phyloP scores from a whole-genome alignment of 805 yeast genomes.

The Candida peoriensis region DNA sequence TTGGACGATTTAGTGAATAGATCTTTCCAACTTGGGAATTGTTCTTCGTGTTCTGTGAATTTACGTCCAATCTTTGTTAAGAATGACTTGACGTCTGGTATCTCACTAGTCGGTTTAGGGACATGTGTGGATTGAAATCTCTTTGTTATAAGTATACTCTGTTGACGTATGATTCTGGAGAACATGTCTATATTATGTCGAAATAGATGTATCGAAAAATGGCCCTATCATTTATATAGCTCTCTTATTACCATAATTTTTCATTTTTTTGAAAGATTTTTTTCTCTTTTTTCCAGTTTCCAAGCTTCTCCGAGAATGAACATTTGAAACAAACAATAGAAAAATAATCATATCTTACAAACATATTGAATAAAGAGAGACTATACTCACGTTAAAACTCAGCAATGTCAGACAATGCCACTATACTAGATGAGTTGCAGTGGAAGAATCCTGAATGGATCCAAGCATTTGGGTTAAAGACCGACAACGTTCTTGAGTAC shows the following conservation, averaged over 20 bases:
- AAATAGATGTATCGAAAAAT: too few species aligned
- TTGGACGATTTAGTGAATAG: conserved; percentile 53
- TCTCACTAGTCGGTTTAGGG: conserved; percentile 46
- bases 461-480: conserved; percentile 77
- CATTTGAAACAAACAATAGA: too few species aligned
- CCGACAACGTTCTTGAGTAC: conserved; percentile 89
- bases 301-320: too few species aligned
- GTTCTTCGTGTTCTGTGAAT: conserved; percentile 58
- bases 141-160: background rate
- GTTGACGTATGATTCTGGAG: background rate
- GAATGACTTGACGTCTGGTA: conserved; percentile 72
- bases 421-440: conserved; percentile 78
- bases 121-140: conserved; percentile 5
- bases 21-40: conserved; percentile 65
- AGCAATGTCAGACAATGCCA: conserved; percentile 14
- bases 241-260: too few species aligned
- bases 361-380: too few species aligned
- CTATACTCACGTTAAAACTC: too few species aligned
- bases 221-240: too few species aligned
- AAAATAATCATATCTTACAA: too few species aligned
- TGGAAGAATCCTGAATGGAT: conserved; percentile 99
- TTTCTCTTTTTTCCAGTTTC: too few species aligned
- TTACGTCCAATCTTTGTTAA: conserved; percentile 76
- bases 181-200: background rate
- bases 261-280: too few species aligned